Conservation (phyloP, 2,329 filamentous ascomycete species). For the Pseudopyrenochaeta lycopersici region DNA sequence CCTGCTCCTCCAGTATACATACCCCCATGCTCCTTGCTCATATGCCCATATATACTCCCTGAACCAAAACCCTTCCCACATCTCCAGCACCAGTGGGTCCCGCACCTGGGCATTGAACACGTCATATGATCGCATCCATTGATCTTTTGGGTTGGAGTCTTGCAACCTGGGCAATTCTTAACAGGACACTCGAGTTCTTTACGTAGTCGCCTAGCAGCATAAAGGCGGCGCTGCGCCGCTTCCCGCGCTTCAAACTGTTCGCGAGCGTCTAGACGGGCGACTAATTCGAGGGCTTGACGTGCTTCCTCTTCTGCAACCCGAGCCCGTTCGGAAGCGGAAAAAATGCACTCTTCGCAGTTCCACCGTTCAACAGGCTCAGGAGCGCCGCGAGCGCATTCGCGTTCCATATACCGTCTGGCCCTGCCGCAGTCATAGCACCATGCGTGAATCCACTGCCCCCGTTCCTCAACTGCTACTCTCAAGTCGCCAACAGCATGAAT, state of each 20-base stretch:
- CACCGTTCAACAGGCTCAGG: constrained; percentile 52
- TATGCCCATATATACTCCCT: constrained; percentile 51
- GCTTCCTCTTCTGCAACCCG: constrained; percentile 20
- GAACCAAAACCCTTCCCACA: constrained; percentile 43
- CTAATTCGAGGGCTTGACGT: constrained; percentile 1
- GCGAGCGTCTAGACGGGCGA: constrained; percentile 3
- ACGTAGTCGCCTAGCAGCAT: constrained; percentile 14
- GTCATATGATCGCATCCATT: constrained; percentile 51
- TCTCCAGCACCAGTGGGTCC: constrained; percentile 54
- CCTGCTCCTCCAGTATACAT: background rate
- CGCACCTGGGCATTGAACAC: constrained; percentile 43
- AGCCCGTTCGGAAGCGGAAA: constrained; percentile 22
- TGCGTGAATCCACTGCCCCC: constrained; percentile 58
- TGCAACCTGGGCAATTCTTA: constrained; percentile 50
- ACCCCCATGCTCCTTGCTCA: constrained; percentile 28
- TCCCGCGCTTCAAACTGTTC: constrained; percentile 1
- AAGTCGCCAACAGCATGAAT: constrained; percentile 51
- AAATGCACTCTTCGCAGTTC: constrained; percentile 52
- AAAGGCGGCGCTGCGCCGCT: background rate
- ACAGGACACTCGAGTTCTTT: constrained; percentile 36
- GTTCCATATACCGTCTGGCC: constrained; percentile 54
- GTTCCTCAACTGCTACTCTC: constrained; percentile 50
- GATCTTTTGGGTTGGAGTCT: constrained; percentile 48
- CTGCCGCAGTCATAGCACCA: constrained; percentile 58
- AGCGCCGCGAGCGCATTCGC: constrained; percentile 55